These are phyloP conservation scores for Phytomonas francai DNA, from an alignment of 208 protist species.

Conservation along the genomic window DNA sequence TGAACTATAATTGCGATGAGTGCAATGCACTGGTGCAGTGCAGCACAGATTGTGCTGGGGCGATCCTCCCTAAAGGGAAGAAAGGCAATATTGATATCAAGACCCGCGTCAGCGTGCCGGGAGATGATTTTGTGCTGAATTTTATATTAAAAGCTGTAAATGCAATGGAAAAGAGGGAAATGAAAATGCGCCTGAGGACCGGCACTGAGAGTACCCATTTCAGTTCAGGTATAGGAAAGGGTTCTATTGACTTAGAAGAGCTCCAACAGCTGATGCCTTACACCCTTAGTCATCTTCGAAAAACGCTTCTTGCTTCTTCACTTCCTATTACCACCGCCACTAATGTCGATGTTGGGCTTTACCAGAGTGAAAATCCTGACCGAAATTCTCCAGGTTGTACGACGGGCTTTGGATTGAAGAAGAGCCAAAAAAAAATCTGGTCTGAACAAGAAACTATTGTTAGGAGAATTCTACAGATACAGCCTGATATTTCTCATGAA, in stretches of 20 bases:
- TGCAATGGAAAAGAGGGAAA: background rate
- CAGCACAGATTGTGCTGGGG: background rate
- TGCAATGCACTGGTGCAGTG: background rate
- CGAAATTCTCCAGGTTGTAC: background rate
- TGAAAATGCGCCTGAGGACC: background rate
- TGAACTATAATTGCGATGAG: background rate
- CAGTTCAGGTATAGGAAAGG: background rate
- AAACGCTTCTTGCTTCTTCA: background rate
- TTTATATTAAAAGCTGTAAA: background rate
- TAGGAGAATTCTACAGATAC: background rate
- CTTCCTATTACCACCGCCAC: background rate
- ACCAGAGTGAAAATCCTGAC: background rate
- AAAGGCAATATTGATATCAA: background rate
- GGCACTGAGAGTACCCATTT: background rate
- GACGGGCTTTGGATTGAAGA: background rate
- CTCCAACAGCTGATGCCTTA: background rate
- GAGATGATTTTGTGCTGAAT: background rate
- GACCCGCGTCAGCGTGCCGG: background rate
- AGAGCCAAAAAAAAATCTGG: background rate
- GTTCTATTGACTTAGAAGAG: background rate
- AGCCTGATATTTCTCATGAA: slow-evolving; percentile 6
- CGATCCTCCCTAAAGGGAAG: background rate
- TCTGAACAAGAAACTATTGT: slow-evolving; percentile 4
- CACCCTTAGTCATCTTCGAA: background rate
- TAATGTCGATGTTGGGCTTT: background rate